Evolutionary conservation across 2,329 filamentous ascomycete species (phyloP).

Genomic region (Trichoderma koningiopsis): DNA sequence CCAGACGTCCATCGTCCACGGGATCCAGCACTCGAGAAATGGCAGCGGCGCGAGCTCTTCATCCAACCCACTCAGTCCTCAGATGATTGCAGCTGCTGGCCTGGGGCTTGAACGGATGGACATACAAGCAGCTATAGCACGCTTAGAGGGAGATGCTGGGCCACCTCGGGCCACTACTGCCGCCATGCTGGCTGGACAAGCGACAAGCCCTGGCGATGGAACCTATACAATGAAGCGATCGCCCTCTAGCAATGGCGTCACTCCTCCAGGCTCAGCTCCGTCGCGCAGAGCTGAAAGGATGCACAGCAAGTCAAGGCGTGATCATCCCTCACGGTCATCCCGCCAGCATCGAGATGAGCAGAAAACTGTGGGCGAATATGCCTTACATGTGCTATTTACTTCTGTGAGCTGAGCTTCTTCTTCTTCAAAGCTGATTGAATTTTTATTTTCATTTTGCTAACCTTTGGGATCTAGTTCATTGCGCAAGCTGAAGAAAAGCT

Average conservation of each 20-base stretch:
- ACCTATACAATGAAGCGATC: slow-evolving; percentile 46
- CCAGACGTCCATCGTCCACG: slow-evolving; percentile 96
- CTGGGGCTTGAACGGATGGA: slow-evolving; percentile 58
- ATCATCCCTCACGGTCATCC: slow-evolving; percentile 77
- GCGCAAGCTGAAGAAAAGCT: slow-evolving; percentile 96
- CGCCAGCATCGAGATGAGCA: slow-evolving; percentile 71
- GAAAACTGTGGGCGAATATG: slow-evolving; percentile 97
- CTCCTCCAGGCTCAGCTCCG: slow-evolving; percentile 45
- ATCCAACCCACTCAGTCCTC: slow-evolving; percentile 83
- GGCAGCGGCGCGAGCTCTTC: slow-evolving; percentile 80
- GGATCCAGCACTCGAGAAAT: slow-evolving; percentile 89
- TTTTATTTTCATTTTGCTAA: not conserved
- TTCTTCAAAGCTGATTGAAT: too few relatives aligned
- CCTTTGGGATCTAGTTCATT: slow-evolving; percentile 68
- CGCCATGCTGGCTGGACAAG: slow-evolving; percentile 44
- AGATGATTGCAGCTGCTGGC: slow-evolving; percentile 74
- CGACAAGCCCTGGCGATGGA: slow-evolving; percentile 30
- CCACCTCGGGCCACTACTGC: slow-evolving; percentile 50
- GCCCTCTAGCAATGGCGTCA: slow-evolving; percentile 50
- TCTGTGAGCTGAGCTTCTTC: slow-evolving; percentile 58
- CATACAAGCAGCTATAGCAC: slow-evolving; percentile 48
- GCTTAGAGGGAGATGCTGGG: slow-evolving; percentile 49
- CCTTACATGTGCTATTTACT: slow-evolving; percentile 93
- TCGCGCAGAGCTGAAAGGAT: slow-evolving; percentile 61
- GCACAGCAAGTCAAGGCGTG: slow-evolving; percentile 69